phyloP scores from a whole-genome alignment of 129 eudicot genomes.

The Oenanthe sinensis region DNA sequence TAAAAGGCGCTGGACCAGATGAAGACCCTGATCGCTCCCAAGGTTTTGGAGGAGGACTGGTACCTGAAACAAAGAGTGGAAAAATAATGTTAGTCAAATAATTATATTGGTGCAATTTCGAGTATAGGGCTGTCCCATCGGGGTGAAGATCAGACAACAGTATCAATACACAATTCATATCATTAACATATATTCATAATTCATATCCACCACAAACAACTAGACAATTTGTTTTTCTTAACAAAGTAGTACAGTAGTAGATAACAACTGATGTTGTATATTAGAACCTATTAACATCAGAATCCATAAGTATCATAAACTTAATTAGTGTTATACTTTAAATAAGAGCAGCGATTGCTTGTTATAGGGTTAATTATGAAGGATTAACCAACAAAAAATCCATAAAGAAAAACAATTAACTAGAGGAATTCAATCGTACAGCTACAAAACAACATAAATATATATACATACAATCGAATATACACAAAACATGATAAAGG shows the following conservation, averaged over 20 bases:
- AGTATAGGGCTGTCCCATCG: background rate
- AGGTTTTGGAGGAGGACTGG: conserved; percentile 81
- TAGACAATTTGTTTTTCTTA: too few species aligned
- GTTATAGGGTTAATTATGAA: too few species aligned
- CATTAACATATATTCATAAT: too few species aligned
- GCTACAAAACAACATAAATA: background rate
- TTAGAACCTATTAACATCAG: background rate
- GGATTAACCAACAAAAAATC: too few species aligned
- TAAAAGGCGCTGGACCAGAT: conserved; percentile 83
- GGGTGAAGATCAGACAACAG: background rate
- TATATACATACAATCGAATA: too few species aligned
- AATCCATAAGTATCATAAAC: background rate
- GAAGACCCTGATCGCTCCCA: conserved; percentile 96
- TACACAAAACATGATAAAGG: background rate
- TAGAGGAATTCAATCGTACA: background rate
- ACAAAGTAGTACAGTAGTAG: background rate
- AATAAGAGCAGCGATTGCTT: too few species aligned
- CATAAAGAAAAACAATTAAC: background rate
- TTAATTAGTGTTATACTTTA: background rate
- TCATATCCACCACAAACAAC: too few species aligned
- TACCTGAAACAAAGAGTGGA: conserved; percentile 22
- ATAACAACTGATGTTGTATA: background rate
- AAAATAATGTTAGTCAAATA: background rate
- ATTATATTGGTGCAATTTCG: background rate
- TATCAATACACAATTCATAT: background rate